Percentiles rank a stretch among this genome's conserved stretches.
Evolutionary conservation across 257 asterid species (phyloP).

Genomic region (Jacaranda copaia): DNA sequence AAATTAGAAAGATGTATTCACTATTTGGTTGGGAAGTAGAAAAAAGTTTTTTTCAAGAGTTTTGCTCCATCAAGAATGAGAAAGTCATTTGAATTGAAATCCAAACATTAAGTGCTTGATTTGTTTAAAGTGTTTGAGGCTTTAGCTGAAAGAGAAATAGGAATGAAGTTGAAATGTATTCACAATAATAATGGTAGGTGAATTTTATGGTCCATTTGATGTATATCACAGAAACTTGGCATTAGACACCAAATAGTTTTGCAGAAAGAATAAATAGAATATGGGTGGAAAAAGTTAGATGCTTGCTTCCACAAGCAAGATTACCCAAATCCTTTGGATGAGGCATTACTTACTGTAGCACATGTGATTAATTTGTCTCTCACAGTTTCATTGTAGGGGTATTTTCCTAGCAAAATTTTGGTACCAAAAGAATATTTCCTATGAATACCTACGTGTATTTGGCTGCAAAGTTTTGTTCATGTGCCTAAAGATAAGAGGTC

Average conservation of each 20-base stretch:
- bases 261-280: slow-evolving; percentile 23
- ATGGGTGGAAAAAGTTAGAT: neutral
- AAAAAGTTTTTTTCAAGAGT: slow-evolving; percentile 4
- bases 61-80: neutral
- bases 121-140: slow-evolving; percentile 6
- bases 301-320: neutral
- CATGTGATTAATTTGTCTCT: slow-evolving; percentile 8
- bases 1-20: neutral
- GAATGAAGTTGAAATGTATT: slow-evolving; percentile 7
- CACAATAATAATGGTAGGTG: neutral
- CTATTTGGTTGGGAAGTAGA: slow-evolving; percentile 12
- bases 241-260: slow-evolving; percentile 7
- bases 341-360: neutral
- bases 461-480: slow-evolving; percentile 16
- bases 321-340: neutral
- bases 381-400: neutral
- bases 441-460: slow-evolving; percentile 12
- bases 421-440: neutral
- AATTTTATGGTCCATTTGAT: neutral
- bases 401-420: neutral
- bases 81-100: too few species aligned
- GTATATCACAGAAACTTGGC: neutral
- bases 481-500: slow-evolving; percentile 19
- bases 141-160: neutral
- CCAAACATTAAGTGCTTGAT: slow-evolving; percentile 11